phyloP scores from a whole-genome alignment of 306 rosid species.

The Leucaena leucocephala region DNA sequence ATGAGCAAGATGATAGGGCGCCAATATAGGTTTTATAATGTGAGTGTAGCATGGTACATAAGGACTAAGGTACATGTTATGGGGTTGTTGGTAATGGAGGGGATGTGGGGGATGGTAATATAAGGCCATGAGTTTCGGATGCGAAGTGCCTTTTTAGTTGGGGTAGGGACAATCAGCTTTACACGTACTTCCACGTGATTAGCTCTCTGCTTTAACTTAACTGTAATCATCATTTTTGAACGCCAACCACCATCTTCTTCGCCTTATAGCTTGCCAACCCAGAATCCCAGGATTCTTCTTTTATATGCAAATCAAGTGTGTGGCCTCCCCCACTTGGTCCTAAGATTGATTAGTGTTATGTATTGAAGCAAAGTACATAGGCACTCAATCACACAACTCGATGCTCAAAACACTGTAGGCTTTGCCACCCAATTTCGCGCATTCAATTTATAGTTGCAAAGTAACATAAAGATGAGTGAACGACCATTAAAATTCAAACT shows the following conservation, averaged over 20 bases:
- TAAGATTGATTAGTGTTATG: background rate
- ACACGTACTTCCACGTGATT: conserved; percentile 63
- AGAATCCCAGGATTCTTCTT: conserved; percentile 39
- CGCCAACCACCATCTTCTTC: conserved; percentile 39
- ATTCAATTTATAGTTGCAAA: background rate
- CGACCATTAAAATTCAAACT: background rate
- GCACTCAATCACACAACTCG: background rate
- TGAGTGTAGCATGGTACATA: background rate
- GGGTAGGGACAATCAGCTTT: conserved; percentile 56
- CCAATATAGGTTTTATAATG: background rate
- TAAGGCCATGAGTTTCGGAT: conserved; percentile 57
- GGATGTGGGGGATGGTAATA: conserved; percentile 36
- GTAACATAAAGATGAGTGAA: background rate
- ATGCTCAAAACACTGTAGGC: background rate
- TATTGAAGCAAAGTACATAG: background rate
- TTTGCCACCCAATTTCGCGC: background rate
- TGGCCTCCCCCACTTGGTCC: conserved; percentile 32
- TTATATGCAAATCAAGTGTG: conserved; percentile 33
- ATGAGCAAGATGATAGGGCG: background rate
- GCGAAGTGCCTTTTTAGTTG: conserved; percentile 47
- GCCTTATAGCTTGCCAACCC: conserved; percentile 27
- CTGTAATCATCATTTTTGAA: conserved; percentile 49
- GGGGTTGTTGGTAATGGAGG: background rate
- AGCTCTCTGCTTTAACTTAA: conserved; percentile 40
- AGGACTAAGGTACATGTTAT: background rate